phyloP scores from a whole-genome alignment of 768 basidiomycete species.

The Collybiopsis luxurians region DNA sequence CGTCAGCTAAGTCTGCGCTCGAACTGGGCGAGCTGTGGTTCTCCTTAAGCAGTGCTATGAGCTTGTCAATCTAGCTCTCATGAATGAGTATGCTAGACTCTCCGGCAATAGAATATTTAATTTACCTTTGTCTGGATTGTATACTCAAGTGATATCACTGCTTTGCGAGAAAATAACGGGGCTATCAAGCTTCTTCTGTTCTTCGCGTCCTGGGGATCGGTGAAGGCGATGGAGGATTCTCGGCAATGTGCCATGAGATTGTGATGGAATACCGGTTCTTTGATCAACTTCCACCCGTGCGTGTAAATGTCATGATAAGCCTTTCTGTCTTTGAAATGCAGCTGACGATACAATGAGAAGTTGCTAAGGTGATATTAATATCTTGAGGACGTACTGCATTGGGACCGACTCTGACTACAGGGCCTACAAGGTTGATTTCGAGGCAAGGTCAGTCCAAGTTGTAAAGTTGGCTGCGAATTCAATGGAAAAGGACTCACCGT shows the following conservation, averaged over 20 bases:
- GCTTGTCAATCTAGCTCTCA: slow-evolving; percentile 8
- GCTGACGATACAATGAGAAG: slow-evolving; percentile 4
- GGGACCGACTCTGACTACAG: slow-evolving; percentile 21
- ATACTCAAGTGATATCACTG: slow-evolving; percentile 26
- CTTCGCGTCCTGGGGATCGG: slow-evolving; percentile 13
- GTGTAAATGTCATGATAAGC: slow-evolving; percentile 20
- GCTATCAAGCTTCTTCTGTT: slow-evolving; percentile 10
- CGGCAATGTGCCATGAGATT: slow-evolving; percentile 1
- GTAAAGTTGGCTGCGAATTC: no score
- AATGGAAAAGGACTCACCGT: neutral
- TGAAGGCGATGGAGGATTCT: slow-evolving; percentile 9
- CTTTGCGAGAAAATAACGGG: slow-evolving; percentile 14
- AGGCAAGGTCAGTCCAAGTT: neutral
- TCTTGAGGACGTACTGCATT: slow-evolving; percentile 15
- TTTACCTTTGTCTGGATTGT: slow-evolving; percentile 11
- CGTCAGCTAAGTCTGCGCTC: slow-evolving; percentile 11
- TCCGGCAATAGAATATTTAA: no score
- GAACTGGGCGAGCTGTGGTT: neutral
- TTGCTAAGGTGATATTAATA: neutral
- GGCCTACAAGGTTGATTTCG: slow-evolving; percentile 17
- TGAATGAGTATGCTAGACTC: slow-evolving; percentile 2
- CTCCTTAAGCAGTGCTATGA: neutral
- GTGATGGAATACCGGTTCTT: slow-evolving; percentile 11
- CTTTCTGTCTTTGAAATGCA: slow-evolving; percentile 18
- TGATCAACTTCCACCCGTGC: slow-evolving; percentile 9